Conservation (phyloP, 2,329 filamentous ascomycete species). For the Chaetomiaceae sp. region DNA sequence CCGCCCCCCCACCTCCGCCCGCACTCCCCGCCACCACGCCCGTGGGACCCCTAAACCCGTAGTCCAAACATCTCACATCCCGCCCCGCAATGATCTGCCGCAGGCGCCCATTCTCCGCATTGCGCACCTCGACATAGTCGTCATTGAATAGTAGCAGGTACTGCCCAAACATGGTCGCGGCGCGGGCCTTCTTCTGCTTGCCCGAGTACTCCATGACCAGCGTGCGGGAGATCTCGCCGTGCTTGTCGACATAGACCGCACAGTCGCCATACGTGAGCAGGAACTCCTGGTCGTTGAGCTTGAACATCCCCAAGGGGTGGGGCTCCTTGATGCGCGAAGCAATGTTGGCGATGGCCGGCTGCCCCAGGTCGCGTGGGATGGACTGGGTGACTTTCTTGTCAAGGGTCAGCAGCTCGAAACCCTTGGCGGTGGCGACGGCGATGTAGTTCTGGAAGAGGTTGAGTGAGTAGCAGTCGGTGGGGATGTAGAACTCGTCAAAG, state of each 20-base stretch:
- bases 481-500: conserved; percentile 98
- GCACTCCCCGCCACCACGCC: conserved; percentile 33
- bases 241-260: conserved; percentile 96
- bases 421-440: conserved; percentile 82
- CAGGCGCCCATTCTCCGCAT: conserved; percentile 89
- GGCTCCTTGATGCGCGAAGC: conserved; percentile 76
- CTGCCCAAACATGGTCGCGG: conserved; percentile 82
- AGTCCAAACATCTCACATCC: conserved; percentile 86
- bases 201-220: conserved; percentile 99
- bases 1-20: not conserved
- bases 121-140: conserved; percentile 94
- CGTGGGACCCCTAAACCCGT: conserved; percentile 62
- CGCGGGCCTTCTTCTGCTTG: conserved; percentile 68
- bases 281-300: conserved; percentile 86
- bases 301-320: conserved; percentile 90
- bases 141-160: conserved; percentile 92
- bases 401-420: conserved; percentile 90
- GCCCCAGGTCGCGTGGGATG: conserved; percentile 72
- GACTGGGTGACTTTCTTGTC: conserved; percentile 97
- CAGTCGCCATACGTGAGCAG: conserved; percentile 92
- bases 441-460: conserved; percentile 95
- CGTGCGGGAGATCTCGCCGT: conserved; percentile 87
- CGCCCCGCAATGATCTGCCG: conserved; percentile 90
- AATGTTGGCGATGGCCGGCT: conserved; percentile 75
- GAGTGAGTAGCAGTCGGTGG: conserved; percentile 87